A percentile compares a stretch with the other conserved stretches of the same genome.
Evolutionary conservation across 148 eudicot species (phyloP).

Genomic region (Talinum fruticosum): DNA sequence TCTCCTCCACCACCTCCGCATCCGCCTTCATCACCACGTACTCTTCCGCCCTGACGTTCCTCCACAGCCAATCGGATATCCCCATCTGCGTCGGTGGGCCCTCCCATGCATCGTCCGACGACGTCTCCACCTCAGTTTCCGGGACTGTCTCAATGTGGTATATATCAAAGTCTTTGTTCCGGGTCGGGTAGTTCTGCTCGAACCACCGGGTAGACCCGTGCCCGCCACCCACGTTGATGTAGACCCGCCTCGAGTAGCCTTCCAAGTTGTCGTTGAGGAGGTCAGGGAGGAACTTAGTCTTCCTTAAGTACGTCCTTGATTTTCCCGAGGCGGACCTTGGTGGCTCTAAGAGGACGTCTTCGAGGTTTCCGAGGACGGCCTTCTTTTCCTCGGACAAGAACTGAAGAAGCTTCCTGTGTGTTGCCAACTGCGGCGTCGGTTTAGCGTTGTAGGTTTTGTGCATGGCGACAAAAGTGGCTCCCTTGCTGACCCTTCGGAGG

Average conservation of each 20-base stretch:
- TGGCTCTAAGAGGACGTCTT: slow-evolving; percentile 60
- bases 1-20: slow-evolving; percentile 63
- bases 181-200: slow-evolving; percentile 56
- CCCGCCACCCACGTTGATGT: slow-evolving; percentile 51
- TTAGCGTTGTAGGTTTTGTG: slow-evolving; percentile 23
- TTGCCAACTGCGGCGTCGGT: slow-evolving; percentile 9
- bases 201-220: slow-evolving; percentile 54
- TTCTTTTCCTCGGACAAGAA: slow-evolving; percentile 40
- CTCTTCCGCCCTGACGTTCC: slow-evolving; percentile 67
- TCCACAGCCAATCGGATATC: slow-evolving; percentile 52
- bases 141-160: slow-evolving; percentile 49
- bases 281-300: slow-evolving; percentile 56
- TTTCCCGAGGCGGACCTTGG: slow-evolving; percentile 45
- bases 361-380: slow-evolving; percentile 44
- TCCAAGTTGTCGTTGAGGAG: slow-evolving; percentile 54
- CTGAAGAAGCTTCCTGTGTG: slow-evolving; percentile 28
- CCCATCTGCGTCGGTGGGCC: slow-evolving; percentile 44
- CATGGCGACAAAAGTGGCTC: slow-evolving; percentile 33
- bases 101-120: slow-evolving; percentile 35
- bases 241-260: slow-evolving; percentile 60
- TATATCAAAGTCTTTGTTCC: slow-evolving; percentile 56
- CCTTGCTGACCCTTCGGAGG: slow-evolving; percentile 21
- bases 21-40: slow-evolving; percentile 78
- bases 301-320: slow-evolving; percentile 41
- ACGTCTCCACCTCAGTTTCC: slow-evolving; percentile 41